A percentile compares a stretch with the other conserved stretches of the same genome.
Evolutionary conservation across 2,329 filamentous ascomycete genomes (phyloP).

Genomic region (Aspergillus pseudoterreus): DNA sequence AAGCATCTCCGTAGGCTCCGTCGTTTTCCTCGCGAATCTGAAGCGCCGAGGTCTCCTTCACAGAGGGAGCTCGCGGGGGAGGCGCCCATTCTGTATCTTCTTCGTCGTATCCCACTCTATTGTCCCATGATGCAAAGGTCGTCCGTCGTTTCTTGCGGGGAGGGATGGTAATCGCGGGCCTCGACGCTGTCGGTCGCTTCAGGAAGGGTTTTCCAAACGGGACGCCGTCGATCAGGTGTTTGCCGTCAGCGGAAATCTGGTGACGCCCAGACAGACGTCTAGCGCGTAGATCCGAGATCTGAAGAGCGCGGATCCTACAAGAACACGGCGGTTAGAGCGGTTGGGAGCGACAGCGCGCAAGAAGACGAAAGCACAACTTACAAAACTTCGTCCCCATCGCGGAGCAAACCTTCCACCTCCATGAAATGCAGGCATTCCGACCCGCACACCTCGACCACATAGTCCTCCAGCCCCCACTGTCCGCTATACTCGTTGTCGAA

Average conservation of each 20-base stretch:
- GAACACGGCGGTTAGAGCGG: background rate
- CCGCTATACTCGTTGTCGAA: slow-evolving; percentile 33
- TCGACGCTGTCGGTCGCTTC: slow-evolving; percentile 50
- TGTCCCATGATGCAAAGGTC: slow-evolving; percentile 26
- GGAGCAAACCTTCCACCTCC: slow-evolving; percentile 64
- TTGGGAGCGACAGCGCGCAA: no score
- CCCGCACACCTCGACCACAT: slow-evolving; percentile 74
- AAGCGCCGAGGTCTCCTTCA: slow-evolving; percentile 25
- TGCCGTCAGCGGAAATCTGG: slow-evolving; percentile 76
- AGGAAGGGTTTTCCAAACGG: slow-evolving; percentile 75
- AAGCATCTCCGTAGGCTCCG: slow-evolving; percentile 26
- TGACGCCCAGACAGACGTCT: slow-evolving; percentile 71
- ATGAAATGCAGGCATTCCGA: slow-evolving; percentile 91
- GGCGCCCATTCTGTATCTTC: slow-evolving; percentile 30
- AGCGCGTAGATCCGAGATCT: slow-evolving; percentile 68
- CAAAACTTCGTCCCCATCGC: slow-evolving; percentile 81
- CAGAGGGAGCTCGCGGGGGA: slow-evolving; percentile 13
- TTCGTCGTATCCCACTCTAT: slow-evolving; percentile 23
- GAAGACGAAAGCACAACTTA: slow-evolving; percentile 42
- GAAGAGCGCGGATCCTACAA: slow-evolving; percentile 70
- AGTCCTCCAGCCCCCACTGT: slow-evolving; percentile 85
- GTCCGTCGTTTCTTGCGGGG: slow-evolving; percentile 65
- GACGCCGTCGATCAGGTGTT: slow-evolving; percentile 78
- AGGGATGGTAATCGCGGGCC: slow-evolving; percentile 68
- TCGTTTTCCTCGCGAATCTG: slow-evolving; percentile 4